Evolutionary conservation across 176 grass and related monocot genomes (phyloP).

Genomic region (Oryza brachyantha): DNA sequence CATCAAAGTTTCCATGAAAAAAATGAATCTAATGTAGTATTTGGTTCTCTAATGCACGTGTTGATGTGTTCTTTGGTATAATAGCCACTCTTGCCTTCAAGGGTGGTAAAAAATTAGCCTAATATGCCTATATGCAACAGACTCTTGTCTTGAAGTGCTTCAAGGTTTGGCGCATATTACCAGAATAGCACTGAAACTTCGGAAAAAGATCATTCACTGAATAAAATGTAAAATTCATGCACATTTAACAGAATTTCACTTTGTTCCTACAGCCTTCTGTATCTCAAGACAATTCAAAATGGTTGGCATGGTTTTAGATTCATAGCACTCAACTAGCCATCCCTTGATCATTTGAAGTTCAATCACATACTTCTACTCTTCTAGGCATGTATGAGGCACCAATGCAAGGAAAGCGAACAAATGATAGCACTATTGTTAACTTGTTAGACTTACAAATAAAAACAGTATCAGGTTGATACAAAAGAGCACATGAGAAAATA

Average conservation of each 20-base stretch:
- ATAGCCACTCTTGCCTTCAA: neutral
- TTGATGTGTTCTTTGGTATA: neutral
- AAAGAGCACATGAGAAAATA: neutral
- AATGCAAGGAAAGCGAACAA: neutral
- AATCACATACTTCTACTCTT: neutral
- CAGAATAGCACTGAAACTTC: neutral
- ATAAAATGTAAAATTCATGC: neutral
- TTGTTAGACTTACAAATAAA: too few species aligned
- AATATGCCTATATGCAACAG: too few species aligned
- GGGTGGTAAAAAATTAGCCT: too few species aligned
- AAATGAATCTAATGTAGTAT: neutral
- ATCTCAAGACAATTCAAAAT: neutral
- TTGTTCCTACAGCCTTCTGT: neutral
- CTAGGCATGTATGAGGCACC: neutral
- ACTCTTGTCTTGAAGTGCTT: too few species aligned
- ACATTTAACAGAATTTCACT: conserved; percentile 3
- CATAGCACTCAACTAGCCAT: neutral
- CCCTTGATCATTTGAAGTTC: neutral
- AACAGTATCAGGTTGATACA: neutral
- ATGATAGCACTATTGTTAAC: too few species aligned
- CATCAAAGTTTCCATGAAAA: neutral
- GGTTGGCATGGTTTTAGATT: neutral
- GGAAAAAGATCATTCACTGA: neutral
- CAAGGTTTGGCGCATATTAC: too few species aligned
- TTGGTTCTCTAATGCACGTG: neutral